phyloP scores from a whole-genome alignment of 2,329 filamentous ascomycete species.

The Acephala macrosclerotiorum region DNA sequence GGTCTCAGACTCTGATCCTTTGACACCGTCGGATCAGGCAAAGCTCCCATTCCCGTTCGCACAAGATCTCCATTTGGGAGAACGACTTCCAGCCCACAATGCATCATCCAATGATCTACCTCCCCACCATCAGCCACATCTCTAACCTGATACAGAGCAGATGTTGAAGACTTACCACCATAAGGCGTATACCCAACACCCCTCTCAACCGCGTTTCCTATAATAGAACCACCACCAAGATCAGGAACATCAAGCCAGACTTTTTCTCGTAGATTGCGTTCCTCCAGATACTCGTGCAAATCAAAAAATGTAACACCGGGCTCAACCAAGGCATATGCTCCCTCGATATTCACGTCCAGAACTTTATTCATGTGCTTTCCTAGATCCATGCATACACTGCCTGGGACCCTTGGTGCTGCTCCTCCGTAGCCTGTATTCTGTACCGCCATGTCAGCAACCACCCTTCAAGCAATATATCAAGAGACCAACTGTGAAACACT shows the following conservation, averaged over 20 bases:
- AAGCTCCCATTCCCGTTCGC: constrained; percentile 56
- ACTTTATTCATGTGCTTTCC: constrained; percentile 61
- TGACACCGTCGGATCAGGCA: constrained; percentile 34
- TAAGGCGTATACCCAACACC: constrained; percentile 56
- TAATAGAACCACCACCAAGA: constrained; percentile 51
- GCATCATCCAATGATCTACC: constrained; percentile 47
- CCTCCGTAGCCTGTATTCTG: constrained; percentile 56
- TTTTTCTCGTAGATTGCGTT: constrained; percentile 47
- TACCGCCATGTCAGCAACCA: not conserved
- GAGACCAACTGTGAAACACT: too few relatives aligned
- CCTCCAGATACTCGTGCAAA: constrained; percentile 57
- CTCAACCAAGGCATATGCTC: constrained; percentile 59
- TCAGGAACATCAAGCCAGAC: constrained; percentile 51
- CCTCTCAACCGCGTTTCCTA: constrained; percentile 55
- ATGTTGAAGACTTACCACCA: constrained; percentile 42
- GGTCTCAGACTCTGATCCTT: not conserved
- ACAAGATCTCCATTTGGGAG: constrained; percentile 54
- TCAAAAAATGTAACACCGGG: constrained; percentile 62
- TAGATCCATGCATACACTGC: constrained; percentile 59
- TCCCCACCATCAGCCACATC: constrained; percentile 33
- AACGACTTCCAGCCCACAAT: constrained; percentile 54
- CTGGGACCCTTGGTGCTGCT: constrained; percentile 59
- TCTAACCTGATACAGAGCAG: not conserved
- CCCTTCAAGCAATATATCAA: too few relatives aligned
- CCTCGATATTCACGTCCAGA: constrained; percentile 57